Base-by-base conservation (phyloP, 1,284 basidiomycete species). In the Irpex lacteus region DNA sequence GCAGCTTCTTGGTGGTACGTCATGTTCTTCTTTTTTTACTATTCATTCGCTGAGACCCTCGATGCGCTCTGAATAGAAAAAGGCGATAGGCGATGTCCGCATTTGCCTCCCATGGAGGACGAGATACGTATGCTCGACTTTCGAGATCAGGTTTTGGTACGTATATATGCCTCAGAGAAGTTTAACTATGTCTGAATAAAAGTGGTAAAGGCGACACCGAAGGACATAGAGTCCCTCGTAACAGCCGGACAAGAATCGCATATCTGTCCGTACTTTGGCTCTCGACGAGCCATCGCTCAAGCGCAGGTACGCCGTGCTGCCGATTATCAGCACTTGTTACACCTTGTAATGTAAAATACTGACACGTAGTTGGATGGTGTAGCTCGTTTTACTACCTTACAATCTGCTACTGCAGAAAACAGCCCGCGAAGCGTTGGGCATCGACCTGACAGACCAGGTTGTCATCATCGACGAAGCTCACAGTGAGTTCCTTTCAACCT, bases 391-490 rank as follows among this genome's bases (percentile, higher is more conserved):
- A 0, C 80, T 98, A 3, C 98, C 97, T 0, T 99, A 99, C 76
- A 98, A 98, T 73, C 85, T 99, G 8, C 81, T 99, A 0, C 79
- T 99, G 6, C 93, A 95, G 67, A 91, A 88, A 68, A 84, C 86
- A 2, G 92, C 96, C 0, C 83, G 97, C 53, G 93, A 97, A 71
- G 89, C 95, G 0, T 81, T 98, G 1, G 92, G 91, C 0, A 96
- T 96, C 70, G 88, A 91, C 72, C 81, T 95, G 59, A 90, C 83
- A 38, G 86, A 89, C 72, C 94, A 97, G 70, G 82, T 98, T 13
- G 86, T 99, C 9, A 84, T 99, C 52, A 89, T 99, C 63, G 97
- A 99, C 74, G 97, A 99, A 78, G 98, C 96, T 0, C 97, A 99
- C 77, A 99, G 94, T 95, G 70, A 67, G 92, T n/a, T n/a, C n/a